Conservation (phyloP, 768 basidiomycete species). For the Holtermanniella nyarrowii region DNA sequence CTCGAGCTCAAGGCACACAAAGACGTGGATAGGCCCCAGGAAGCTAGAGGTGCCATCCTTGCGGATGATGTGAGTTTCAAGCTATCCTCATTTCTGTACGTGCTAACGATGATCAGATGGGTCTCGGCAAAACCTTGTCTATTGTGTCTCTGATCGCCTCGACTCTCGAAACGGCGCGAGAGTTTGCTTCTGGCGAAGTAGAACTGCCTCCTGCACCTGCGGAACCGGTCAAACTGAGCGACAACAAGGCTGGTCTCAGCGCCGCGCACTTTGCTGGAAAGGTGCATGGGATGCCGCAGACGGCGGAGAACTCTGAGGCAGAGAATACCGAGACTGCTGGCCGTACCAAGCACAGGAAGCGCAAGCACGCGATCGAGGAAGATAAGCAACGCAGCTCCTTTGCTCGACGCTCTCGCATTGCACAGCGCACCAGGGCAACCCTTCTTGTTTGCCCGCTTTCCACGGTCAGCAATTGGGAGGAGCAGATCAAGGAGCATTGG, state of each 20-base stretch:
- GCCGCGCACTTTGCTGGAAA: slow-evolving; percentile 60
- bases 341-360: slow-evolving; percentile 53
- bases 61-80: slow-evolving; percentile 77
- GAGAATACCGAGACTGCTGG: slow-evolving; percentile 16
- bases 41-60: slow-evolving; percentile 74
- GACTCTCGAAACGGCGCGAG: slow-evolving; percentile 60
- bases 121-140: slow-evolving; percentile 92
- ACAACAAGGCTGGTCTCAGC: slow-evolving; percentile 37
- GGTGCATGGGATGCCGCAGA: slow-evolving; percentile 75
- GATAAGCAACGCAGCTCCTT: slow-evolving; percentile 29
- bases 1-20: slow-evolving; percentile 48
- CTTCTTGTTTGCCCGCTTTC: slow-evolving; percentile 94
- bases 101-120: slow-evolving; percentile 57
- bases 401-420: slow-evolving; percentile 23
- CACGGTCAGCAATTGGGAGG: slow-evolving; percentile 97
- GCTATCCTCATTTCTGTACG: neutral
- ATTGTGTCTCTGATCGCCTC: slow-evolving; percentile 87
- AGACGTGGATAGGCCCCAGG: slow-evolving; percentile 43
- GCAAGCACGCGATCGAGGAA: slow-evolving; percentile 52
- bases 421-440: slow-evolving; percentile 65
- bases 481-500: slow-evolving; percentile 97
- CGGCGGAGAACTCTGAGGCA: slow-evolving; percentile 7
- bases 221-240: slow-evolving; percentile 14
- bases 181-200: slow-evolving; percentile 48
- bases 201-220: slow-evolving; percentile 39